phyloP scores from a whole-genome alignment of 768 basidiomycete genomes.

The Nevesoporus exiguus region DNA sequence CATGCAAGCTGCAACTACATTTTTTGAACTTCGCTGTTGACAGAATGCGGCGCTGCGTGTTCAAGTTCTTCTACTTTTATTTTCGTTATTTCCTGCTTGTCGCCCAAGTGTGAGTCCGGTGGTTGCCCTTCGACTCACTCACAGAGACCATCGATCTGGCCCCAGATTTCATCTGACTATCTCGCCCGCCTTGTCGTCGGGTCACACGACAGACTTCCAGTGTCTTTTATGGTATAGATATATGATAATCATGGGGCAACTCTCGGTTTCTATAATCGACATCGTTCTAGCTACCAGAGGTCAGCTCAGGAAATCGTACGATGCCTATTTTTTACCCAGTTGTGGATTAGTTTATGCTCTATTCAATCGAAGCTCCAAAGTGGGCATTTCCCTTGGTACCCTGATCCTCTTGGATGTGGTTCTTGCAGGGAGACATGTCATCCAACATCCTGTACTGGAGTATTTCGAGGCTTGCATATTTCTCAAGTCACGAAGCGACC shows the following conservation, averaged over 20 bases:
- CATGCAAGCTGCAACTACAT: too few relatives aligned
- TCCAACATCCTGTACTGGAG: slow-evolving; percentile 2
- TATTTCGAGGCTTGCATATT: slow-evolving; percentile 25
- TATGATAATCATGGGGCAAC: neutral
- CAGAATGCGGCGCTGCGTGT: slow-evolving; percentile 10
- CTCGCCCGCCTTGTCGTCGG: slow-evolving; percentile 11
- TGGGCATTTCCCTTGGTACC: slow-evolving; percentile 20
- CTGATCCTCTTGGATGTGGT: slow-evolving; percentile 22
- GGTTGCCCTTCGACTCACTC: neutral
- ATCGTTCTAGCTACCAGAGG: slow-evolving; percentile 24
- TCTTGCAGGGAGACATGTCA: slow-evolving; percentile 14
- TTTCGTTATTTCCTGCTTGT: slow-evolving; percentile 16
- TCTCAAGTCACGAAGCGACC: slow-evolving; percentile 3
- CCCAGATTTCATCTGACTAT: slow-evolving; percentile 10
- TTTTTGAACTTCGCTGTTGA: neutral
- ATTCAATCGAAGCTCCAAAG: slow-evolving; percentile 34
- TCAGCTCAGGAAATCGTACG: slow-evolving; percentile 7
- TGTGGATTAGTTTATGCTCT: slow-evolving; percentile 17
- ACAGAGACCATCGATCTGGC: neutral
- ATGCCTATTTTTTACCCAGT: neutral
- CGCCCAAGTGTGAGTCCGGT: slow-evolving; percentile 7
- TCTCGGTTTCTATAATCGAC: slow-evolving; percentile 20
- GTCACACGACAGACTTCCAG: slow-evolving; percentile 2
- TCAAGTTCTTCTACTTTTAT: slow-evolving; percentile 20
- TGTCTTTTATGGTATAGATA: slow-evolving; percentile 15